These are phyloP conservation scores for Pulicaria dysenterica DNA, from an alignment of 129 eudicot species.

Conservation along the genomic window DNA sequence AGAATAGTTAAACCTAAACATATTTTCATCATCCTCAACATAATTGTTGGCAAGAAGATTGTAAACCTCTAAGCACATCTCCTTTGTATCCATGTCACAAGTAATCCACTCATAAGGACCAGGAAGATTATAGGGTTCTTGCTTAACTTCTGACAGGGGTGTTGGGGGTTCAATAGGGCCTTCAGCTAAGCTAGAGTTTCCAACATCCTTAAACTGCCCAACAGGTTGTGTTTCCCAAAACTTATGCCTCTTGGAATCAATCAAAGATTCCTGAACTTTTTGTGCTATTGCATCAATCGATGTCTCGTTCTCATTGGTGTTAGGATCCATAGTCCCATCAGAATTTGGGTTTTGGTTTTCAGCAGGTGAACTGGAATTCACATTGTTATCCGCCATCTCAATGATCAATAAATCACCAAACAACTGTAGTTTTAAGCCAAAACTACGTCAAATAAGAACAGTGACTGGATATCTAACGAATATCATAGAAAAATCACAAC, in stretches of 20 bases:
- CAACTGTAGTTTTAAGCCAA: slow-evolving; percentile 9
- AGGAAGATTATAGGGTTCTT: slow-evolving; percentile 68
- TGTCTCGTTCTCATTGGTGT: slow-evolving; percentile 36
- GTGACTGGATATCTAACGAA: neutral
- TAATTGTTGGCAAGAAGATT: slow-evolving; percentile 55
- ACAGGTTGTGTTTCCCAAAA: slow-evolving; percentile 84
- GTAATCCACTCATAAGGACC: slow-evolving; percentile 64
- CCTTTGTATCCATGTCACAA: slow-evolving; percentile 56
- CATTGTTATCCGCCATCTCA: slow-evolving; percentile 46
- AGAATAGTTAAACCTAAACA: slow-evolving; percentile 66
- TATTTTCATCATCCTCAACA: slow-evolving; percentile 74
- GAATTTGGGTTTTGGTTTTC: slow-evolving; percentile 41
- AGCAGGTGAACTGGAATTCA: slow-evolving; percentile 32
- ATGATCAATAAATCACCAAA: slow-evolving; percentile 7
- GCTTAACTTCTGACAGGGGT: slow-evolving; percentile 58
- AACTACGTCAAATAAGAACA: slow-evolving; percentile 3
- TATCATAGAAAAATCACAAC: neutral
- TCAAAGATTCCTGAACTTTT: slow-evolving; percentile 53
- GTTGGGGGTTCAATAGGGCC: slow-evolving; percentile 63
- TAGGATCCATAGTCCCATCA: slow-evolving; percentile 32
- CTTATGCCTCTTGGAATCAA: slow-evolving; percentile 54
- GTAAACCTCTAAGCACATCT: slow-evolving; percentile 61
- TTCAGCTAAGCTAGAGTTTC: slow-evolving; percentile 49
- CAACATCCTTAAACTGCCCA: slow-evolving; percentile 58
- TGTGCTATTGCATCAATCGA: slow-evolving; percentile 54